These are phyloP conservation scores for Cladobotryum mycophilum DNA, from an alignment of 2,329 filamentous ascomycete species.

Conservation along the genomic window DNA sequence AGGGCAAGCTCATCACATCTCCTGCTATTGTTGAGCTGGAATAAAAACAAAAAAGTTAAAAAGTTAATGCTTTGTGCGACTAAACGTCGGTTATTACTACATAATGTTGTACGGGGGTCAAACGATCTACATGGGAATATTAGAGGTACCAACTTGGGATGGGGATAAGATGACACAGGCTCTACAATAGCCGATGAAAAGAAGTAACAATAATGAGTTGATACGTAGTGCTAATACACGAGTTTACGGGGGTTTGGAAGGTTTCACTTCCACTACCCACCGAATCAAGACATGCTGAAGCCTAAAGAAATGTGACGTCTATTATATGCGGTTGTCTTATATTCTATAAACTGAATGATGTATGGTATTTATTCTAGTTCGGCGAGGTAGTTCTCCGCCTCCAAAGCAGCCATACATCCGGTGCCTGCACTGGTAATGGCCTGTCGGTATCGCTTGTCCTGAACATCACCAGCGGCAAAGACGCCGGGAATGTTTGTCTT, in stretches of 20 bases:
- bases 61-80: background rate
- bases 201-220: background rate
- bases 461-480: conserved; percentile 94
- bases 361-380: conserved; percentile 52
- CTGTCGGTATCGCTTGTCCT: conserved; percentile 97
- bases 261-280: background rate
- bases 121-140: background rate
- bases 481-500: conserved; percentile 85
- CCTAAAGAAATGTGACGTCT: background rate
- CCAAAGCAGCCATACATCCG: conserved; percentile 90
- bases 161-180: background rate
- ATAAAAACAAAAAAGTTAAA: conserved; percentile 14
- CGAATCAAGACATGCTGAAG: background rate
- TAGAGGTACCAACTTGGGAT: background rate
- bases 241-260: background rate
- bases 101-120: background rate
- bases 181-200: background rate
- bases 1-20: conserved; percentile 46
- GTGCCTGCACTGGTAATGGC: conserved; percentile 95
- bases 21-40: conserved; percentile 47
- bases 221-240: conserved; percentile 1
- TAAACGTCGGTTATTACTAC: background rate
- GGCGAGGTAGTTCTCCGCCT: conserved; percentile 87
- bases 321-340: background rate
- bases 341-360: conserved; percentile 1